Evolutionary conservation across 2,329 filamentous ascomycete species (phyloP), one percentile per base, ranked within the genome.

Genomic region (Zymoseptoria tritici): DNA sequence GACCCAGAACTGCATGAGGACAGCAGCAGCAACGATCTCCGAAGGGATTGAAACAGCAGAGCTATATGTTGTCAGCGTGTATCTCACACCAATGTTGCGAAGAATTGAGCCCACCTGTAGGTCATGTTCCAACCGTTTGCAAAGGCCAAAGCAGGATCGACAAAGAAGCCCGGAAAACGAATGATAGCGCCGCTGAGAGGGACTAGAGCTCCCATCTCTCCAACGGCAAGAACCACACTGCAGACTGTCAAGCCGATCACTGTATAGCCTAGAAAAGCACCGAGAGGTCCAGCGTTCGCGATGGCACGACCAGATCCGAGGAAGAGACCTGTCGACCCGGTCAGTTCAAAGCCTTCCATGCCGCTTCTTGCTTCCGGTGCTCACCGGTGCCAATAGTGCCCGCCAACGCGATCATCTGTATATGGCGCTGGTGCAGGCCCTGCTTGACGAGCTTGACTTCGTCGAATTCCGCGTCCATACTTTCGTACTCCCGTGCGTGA

Each of bases 371-470:
- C 36, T 46, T 46, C 13, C 16, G n/a, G n/a, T 3, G 11, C 50
- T 52, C 50, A 52, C 52, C 52, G 9, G 73, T 75, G 7, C 74
- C 73, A 46, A 75, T 72, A 4, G 71, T 73, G 29, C 74, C 73
- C 2, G 73, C 73, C 20, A 76, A 63, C 13, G 73, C 72, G 52
- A 75, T 75, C 72, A 75, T 74, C 36, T 63, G 62, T 13, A 63
- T 62, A 22, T 63, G 61, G 29, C 64, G 55, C 26, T 66, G 64
- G 24, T 56, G 59, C 16, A 66, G 54, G 5, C 64, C 64, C 31
- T 62, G 60, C 31, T 57, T 58, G 3, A 66, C 22, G 63, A 68
- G 57, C 60, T 42, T n/a, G n/a, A 63, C 61, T 46, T 63, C 61
- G 11, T 63, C 59, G 36, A 63, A 63, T 31, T 62, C 58, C 5